Percentiles rank a stretch among this genome's conserved stretches.
phyloP scores from a whole-genome alignment of 257 asterid genomes.

The Orobanche coerulescens region DNA sequence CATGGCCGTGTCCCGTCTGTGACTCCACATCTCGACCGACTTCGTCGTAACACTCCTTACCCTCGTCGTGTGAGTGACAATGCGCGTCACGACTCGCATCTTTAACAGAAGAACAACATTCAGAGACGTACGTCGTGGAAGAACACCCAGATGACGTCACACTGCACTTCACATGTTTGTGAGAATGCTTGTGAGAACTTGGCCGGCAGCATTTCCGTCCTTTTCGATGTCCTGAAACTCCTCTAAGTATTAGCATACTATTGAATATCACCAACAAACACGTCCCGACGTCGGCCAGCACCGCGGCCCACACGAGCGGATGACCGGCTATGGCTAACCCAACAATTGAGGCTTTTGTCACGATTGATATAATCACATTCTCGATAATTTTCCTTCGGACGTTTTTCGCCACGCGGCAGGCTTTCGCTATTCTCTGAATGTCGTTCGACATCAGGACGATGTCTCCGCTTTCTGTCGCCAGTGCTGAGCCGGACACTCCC shows the following conservation, averaged over 20 bases:
- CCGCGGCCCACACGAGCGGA: conserved; percentile 85
- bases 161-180: neutral
- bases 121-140: conserved; percentile 18
- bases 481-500: conserved; percentile 77
- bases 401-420: conserved; percentile 35
- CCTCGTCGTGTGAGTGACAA: neutral
- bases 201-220: conserved; percentile 19
- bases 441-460: conserved; percentile 72
- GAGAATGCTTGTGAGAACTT: neutral
- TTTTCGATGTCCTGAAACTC: conserved; percentile 16
- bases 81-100: conserved; percentile 13
- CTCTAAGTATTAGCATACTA: conserved; percentile 53
- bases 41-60: neutral
- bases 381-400: conserved; percentile 45
- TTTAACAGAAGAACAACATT: conserved; percentile 7
- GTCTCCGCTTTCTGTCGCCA: conserved; percentile 63
- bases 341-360: conserved; percentile 43
- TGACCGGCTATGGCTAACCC: conserved; percentile 67
- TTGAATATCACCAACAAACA: conserved; percentile 63
- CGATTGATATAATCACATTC: conserved; percentile 45
- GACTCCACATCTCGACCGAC: neutral
- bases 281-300: conserved; percentile 59
- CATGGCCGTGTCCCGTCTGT: neutral
- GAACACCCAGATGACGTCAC: conserved; percentile 18
- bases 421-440: conserved; percentile 52